Evolutionary conservation across 2,329 filamentous ascomycete genomes (phyloP).

Genomic region (Curvularia spicifera): DNA sequence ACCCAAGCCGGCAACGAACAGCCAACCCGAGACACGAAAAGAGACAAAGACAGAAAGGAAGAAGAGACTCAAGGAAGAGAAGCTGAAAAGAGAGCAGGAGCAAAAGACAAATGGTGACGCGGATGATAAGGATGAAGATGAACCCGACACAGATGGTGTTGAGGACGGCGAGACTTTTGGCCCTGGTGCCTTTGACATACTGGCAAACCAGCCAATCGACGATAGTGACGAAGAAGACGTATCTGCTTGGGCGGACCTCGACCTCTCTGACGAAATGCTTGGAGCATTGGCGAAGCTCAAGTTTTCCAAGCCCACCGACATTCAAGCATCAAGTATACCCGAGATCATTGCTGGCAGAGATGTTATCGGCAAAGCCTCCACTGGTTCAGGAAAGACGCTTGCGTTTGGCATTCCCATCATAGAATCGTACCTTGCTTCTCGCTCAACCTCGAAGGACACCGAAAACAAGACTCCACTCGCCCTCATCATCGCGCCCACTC

Average conservation of each 20-base stretch:
- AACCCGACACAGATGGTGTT: constrained; percentile 27
- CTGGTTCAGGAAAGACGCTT: constrained; percentile 94
- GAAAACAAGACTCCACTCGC: constrained; percentile 59
- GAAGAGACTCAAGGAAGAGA: constrained; percentile 21
- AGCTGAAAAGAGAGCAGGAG: constrained; percentile 35
- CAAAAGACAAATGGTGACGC: constrained; percentile 15
- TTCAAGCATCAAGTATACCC: constrained; percentile 82
- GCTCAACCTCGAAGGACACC: constrained; percentile 44
- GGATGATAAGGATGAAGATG: constrained; percentile 26
- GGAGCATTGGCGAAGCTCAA: constrained; percentile 78
- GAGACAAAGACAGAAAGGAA: constrained; percentile 24
- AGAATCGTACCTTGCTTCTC: constrained; percentile 72
- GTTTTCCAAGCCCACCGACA: constrained; percentile 80
- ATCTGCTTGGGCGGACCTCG: constrained; percentile 77
- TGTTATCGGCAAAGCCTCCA: constrained; percentile 93
- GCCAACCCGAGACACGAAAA: constrained; percentile 14
- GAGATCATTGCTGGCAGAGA: constrained; percentile 83
- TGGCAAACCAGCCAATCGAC: constrained; percentile 60
- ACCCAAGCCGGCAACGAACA: constrained; percentile 45
- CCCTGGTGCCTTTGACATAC: constrained; percentile 59
- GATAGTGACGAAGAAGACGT: constrained; percentile 70
- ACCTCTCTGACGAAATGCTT: constrained; percentile 74
- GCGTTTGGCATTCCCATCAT: constrained; percentile 94
- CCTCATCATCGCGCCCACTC: constrained; percentile 85
- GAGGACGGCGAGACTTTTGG: constrained; percentile 38